Evolutionary conservation across 176 grass and related monocot species (phyloP), one percentile per base, ranked within the genome.

Genomic region (Hyparrhenia diplandra): DNA sequence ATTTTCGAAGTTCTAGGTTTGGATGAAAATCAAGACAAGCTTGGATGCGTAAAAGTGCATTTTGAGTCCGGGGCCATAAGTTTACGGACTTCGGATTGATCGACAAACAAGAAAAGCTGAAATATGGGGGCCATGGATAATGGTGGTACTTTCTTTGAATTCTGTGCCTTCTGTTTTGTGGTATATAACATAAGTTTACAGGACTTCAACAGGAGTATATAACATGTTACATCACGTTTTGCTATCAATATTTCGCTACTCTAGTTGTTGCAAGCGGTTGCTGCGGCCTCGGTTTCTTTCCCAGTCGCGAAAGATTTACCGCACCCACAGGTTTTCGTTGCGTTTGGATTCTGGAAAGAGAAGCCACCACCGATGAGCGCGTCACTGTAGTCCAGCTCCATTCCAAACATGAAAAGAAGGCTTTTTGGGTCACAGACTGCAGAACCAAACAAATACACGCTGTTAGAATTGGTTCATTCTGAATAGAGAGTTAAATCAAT

Each of bases 321-420:
- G 8, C 96, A 99, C 21, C 96, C 92, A 5, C 96, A 99, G 0
- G 96, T 99, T 86, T 99, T 93, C 16, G 93, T 93, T 34, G 96
- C 96, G 45, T 95, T 99, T 21, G 92, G 96, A 39, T 99, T 99
- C 81, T 95, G 88, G 77, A 99, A 99, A 41, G 83, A 46, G 55
- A 99, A 99, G 18, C 96, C 96, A 1, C 96, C 96, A 1, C 96
- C 92, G 8, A 99, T 93, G 32, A 95, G 90, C 0, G 89, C 96
- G 5, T 95, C 90, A 5, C 92, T 99, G 89, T 93, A 99, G 84
- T 99, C 96, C 57, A 99, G 82, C 71, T 99, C 85, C 96, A 99
- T 99, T 29, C 92, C 96, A 64, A 84, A 99, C 79, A 99, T 88
- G 87, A 99, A 99, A 7, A 99, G 92, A 42, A 99, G 92, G 74